Evolutionary conservation across 2,329 filamentous ascomycete species (phyloP).

Genomic region (Colletotrichum euphorbiae): DNA sequence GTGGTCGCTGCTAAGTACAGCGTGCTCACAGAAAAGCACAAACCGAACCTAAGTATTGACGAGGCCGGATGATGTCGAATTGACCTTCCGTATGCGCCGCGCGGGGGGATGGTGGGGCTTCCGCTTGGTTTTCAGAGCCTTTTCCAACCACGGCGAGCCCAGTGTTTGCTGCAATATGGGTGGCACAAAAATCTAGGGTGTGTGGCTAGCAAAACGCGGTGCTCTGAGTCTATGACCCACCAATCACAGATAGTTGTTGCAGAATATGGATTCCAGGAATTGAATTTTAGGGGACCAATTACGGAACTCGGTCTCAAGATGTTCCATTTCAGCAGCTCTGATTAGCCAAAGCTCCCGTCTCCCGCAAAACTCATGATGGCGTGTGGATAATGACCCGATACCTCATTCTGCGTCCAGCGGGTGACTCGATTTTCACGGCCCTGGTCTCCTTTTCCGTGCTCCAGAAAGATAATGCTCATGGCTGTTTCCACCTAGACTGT

Average conservation of each 20-base stretch:
- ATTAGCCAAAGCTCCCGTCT: constrained; percentile 36
- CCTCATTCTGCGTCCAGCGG: too few species aligned
- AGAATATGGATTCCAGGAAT: not conserved
- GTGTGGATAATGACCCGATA: constrained; percentile 23
- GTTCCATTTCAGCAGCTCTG: not conserved
- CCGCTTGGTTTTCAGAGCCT: constrained; percentile 11
- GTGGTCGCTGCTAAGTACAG: not conserved
- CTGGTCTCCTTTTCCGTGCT: not conserved
- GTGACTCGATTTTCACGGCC: not conserved
- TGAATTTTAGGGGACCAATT: not conserved
- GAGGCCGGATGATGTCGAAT: constrained; percentile 26
- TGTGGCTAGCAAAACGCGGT: not conserved
- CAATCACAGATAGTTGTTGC: too few species aligned
- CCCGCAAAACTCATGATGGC: constrained; percentile 13
- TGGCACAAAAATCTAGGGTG: constrained; percentile 31
- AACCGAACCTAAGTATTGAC: not conserved
- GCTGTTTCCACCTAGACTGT: not conserved
- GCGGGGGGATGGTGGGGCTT: constrained; percentile 34
- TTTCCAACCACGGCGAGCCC: too few species aligned
- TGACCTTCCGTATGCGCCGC: constrained; percentile 25
- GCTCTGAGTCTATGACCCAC: too few species aligned
- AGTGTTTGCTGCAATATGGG: too few species aligned
- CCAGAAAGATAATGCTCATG: not conserved
- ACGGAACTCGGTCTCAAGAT: constrained; percentile 19
- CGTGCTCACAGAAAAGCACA: not conserved